Evolutionary conservation across 1,284 basidiomycete genomes (phyloP).

Genomic region (Hemileia vastatrix): DNA sequence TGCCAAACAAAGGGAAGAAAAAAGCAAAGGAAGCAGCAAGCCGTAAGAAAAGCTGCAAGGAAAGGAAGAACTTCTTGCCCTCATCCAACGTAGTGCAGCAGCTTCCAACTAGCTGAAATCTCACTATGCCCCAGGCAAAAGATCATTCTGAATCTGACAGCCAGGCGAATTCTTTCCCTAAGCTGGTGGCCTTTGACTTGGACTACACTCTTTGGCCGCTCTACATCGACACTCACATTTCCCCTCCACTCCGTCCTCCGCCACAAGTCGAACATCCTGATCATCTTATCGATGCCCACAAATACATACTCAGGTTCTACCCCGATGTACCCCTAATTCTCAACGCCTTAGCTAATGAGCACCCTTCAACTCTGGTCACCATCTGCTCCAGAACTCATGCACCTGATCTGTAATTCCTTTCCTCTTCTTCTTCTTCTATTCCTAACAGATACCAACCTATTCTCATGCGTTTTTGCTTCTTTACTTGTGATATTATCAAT

Average conservation of each 20-base stretch:
- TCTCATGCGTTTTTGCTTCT: background rate
- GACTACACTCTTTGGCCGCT: slow-evolving; percentile 34
- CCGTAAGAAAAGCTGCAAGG: too few relatives aligned
- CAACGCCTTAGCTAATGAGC: background rate
- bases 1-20: too few relatives aligned
- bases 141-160: too few relatives aligned
- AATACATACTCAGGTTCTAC: background rate
- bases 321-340: background rate
- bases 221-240: slow-evolving; percentile 20
- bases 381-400: background rate
- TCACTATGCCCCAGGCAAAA: too few relatives aligned
- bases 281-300: background rate
- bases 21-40: too few relatives aligned
- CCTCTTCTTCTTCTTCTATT: background rate
- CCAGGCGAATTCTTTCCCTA: slow-evolving; percentile 30
- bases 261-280: too few relatives aligned
- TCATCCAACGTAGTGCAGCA: too few relatives aligned
- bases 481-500: too few relatives aligned
- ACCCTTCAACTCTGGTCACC: background rate
- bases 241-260: slow-evolving; percentile 27
- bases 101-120: too few relatives aligned
- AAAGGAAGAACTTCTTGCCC: too few relatives aligned
- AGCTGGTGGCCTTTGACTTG: slow-evolving; percentile 36
- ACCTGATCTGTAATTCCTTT: background rate
- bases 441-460: background rate